Evolutionary conservation across 441 rosid species (phyloP).

Genomic region (Aleurites moluccanus): DNA sequence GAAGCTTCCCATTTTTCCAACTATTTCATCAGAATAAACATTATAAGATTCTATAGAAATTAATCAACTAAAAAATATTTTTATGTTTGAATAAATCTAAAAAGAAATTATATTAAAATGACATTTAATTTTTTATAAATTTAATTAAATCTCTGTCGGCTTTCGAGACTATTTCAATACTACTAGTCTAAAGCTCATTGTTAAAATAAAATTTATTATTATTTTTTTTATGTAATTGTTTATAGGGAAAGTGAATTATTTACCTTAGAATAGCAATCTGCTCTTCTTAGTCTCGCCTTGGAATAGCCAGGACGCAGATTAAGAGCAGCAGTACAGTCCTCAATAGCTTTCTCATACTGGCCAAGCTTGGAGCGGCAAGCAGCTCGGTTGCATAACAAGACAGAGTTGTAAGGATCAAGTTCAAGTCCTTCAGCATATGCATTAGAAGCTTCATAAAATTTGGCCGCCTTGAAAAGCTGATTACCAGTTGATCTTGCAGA

Average conservation of each 20-base stretch:
- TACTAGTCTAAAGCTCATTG: no score
- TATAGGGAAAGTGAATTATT: background rate
- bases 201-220: no score
- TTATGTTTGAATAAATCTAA: no score
- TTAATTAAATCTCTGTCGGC: no score
- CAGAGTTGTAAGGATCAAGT: conserved; percentile 69
- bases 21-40: conserved; percentile 31
- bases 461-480: conserved; percentile 55
- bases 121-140: no score
- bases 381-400: conserved; percentile 85
- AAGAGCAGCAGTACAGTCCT: conserved; percentile 78
- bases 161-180: no score
- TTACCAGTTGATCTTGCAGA: conserved; percentile 72
- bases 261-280: conserved; percentile 73
- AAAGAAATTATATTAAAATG: no score
- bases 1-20: conserved; percentile 67
- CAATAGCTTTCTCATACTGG: conserved; percentile 61
- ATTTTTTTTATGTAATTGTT: no score
- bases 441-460: conserved; percentile 51
- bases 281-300: conserved; percentile 87
- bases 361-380: conserved; percentile 64
- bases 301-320: conserved; percentile 55
- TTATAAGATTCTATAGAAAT: background rate
- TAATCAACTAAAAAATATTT: no score
- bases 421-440: conserved; percentile 82